A percentile compares a stretch with the other conserved stretches of the same genome.
Conservation (phyloP, 2,329 filamentous ascomycete species). For the Meredithiella fracta region DNA sequence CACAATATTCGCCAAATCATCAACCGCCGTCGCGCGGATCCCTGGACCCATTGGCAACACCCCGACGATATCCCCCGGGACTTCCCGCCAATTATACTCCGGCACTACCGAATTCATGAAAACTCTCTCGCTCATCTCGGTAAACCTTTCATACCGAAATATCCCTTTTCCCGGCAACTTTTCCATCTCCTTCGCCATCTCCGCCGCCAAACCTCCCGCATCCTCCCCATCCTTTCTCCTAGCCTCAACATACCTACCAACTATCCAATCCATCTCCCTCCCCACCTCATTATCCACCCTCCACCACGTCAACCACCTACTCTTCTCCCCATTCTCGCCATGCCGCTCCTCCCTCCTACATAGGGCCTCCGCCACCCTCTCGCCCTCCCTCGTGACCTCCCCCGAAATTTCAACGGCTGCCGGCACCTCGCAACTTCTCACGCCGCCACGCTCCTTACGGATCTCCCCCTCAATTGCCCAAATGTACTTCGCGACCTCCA, state of each 20-base stretch:
- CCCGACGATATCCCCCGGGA: slow-evolving; percentile 30
- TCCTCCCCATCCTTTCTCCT: neutral
- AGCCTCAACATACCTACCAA: neutral
- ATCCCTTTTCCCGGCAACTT: slow-evolving; percentile 36
- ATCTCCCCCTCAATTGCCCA: slow-evolving; percentile 43
- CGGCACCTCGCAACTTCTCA: slow-evolving; percentile 32
- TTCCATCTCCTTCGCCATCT: slow-evolving; percentile 15
- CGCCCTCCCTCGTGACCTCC: slow-evolving; percentile 48
- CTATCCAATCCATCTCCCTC: slow-evolving; percentile 17
- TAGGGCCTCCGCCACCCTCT: slow-evolving; percentile 50
- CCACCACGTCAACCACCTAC: slow-evolving; percentile 49
- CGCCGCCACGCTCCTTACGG: slow-evolving; percentile 57
- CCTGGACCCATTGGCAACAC: slow-evolving; percentile 31
- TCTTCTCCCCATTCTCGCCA: slow-evolving; percentile 43
- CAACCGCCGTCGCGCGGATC: slow-evolving; percentile 58
- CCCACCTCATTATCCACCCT: slow-evolving; percentile 35
- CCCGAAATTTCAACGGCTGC: slow-evolving; percentile 51
- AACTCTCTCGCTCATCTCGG: slow-evolving; percentile 44
- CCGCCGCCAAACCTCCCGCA: neutral
- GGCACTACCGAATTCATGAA: slow-evolving; percentile 58
- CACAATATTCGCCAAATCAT: slow-evolving; percentile 55
- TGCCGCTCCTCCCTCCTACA: slow-evolving; percentile 45
- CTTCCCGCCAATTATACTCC: slow-evolving; percentile 50
- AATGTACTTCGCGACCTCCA: slow-evolving; percentile 60
- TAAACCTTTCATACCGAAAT: slow-evolving; percentile 43